Conservation (phyloP, 2,329 filamentous ascomycete species). For the Xylariales sp. region DNA sequence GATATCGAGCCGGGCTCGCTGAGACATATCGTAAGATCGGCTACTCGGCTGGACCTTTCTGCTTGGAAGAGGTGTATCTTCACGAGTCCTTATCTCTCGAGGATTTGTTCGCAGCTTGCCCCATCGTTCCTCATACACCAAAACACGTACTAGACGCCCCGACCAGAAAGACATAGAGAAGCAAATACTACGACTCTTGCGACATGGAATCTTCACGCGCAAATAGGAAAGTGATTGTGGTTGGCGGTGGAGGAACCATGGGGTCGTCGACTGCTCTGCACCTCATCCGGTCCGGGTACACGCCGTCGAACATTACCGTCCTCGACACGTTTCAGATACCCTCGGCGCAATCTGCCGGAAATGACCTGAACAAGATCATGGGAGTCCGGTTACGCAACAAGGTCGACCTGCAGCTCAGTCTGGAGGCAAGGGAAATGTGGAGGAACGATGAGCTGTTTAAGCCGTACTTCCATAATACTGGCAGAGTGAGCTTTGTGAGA, state of each 20-base stretch:
- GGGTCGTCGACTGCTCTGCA: conserved; percentile 43
- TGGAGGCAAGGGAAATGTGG: conserved; percentile 35
- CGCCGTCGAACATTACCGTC: conserved; percentile 38
- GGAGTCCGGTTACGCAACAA: conserved; percentile 29
- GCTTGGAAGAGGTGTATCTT: neutral
- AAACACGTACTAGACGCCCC: neutral
- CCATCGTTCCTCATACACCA: too few species aligned
- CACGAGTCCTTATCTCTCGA: too few species aligned
- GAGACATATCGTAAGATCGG: neutral
- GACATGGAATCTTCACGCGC: conserved; percentile 20
- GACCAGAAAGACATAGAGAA: neutral
- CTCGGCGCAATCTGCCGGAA: conserved; percentile 40
- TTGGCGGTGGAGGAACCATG: conserved; percentile 44
- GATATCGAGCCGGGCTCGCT: too few species aligned
- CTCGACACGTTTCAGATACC: conserved; percentile 42
- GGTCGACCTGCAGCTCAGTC: conserved; percentile 26
- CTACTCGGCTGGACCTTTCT: neutral
- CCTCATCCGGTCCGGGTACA: conserved; percentile 37
- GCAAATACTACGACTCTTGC: conserved; percentile 12
- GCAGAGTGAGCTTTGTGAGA: conserved; percentile 35
- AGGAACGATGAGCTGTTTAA: conserved; percentile 37
- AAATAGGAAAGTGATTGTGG: conserved; percentile 30
- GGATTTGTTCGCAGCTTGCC: too few species aligned
- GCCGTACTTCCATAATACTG: conserved; percentile 39
- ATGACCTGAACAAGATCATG: conserved; percentile 45